A percentile compares a stretch with the other conserved stretches of the same genome.
phyloP scores from a whole-genome alignment of 1,284 basidiomycete species.

The Cutaneotrichosporon spelunceum region DNA sequence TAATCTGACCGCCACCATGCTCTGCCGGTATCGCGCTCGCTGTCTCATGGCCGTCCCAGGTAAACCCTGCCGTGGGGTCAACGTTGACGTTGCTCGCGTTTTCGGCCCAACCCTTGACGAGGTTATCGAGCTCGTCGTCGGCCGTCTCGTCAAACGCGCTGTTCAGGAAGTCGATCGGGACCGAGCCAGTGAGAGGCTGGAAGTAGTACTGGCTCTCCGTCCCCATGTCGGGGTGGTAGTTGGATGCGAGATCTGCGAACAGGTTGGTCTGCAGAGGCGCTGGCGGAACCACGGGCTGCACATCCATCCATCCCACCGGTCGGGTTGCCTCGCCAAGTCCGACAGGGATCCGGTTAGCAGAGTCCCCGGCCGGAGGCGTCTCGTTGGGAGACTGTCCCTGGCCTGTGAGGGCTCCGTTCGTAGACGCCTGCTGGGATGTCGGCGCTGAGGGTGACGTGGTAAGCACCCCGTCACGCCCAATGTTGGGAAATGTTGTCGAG shows the following conservation, averaged over 20 bases:
- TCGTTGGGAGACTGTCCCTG: background rate
- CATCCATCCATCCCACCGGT: background rate
- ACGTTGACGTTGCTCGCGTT: background rate
- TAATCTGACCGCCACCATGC: background rate
- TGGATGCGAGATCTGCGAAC: background rate
- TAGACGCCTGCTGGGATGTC: background rate
- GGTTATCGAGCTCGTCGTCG: slow-evolving; percentile 9
- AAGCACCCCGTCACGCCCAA: background rate
- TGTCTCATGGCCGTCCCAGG: slow-evolving; percentile 2
- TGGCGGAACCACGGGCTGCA: background rate
- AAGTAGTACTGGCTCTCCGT: slow-evolving; percentile 4
- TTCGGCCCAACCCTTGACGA: slow-evolving; percentile 7
- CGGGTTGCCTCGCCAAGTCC: background rate
- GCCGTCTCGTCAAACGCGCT: background rate
- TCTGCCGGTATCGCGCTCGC: background rate
- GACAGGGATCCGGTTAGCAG: background rate
- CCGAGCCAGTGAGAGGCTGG: slow-evolving; percentile 1
- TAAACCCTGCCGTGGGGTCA: background rate
- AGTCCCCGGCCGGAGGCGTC: background rate
- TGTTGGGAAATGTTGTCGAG: background rate
- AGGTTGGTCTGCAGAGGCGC: background rate
- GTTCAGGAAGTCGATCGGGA: slow-evolving; percentile 3
- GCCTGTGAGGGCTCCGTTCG: background rate
- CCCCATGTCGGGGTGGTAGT: background rate
- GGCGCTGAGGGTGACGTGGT: background rate